phyloP scores from a whole-genome alignment of 108 stramenopile species.

The Nitzschia sp. region DNA sequence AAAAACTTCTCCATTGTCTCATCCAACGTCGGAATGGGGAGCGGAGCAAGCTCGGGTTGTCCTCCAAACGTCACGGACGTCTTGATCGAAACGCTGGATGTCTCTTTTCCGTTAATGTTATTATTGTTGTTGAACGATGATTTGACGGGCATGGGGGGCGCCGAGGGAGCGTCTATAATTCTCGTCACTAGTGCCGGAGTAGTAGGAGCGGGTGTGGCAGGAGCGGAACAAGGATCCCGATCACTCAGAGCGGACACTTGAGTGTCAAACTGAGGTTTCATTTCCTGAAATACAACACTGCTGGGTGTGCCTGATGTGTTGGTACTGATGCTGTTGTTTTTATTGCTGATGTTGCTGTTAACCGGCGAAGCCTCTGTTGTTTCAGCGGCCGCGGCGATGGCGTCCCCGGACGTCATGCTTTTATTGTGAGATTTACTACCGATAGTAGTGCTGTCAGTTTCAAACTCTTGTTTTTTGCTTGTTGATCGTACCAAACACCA shows the following conservation, averaged over 20 bases:
- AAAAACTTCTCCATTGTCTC: conserved; percentile 72
- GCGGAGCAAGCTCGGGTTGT: conserved; percentile 55
- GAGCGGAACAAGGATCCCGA: background rate
- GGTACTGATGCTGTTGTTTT: background rate
- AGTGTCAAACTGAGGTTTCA: conserved; percentile 11
- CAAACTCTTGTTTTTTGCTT: too few relatives aligned
- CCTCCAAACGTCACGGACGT: conserved; percentile 43
- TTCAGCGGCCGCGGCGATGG: too few relatives aligned
- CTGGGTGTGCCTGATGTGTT: background rate
- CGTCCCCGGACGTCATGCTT: too few relatives aligned
- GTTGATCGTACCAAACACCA: too few relatives aligned
- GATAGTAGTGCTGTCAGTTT: too few relatives aligned
- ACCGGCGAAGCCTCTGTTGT: too few relatives aligned
- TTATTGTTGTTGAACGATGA: background rate
- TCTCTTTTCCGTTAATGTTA: background rate
- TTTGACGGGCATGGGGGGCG: background rate
- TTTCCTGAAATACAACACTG: background rate
- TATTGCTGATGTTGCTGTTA: too few relatives aligned
- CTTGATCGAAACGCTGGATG: background rate
- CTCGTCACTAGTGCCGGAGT: too few relatives aligned
- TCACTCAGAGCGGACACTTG: conserved; percentile 22
- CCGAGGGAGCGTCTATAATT: background rate
- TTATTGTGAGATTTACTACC: too few relatives aligned
- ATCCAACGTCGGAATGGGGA: conserved; percentile 80
- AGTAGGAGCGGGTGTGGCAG: background rate